phyloP scores from a whole-genome alignment of 768 basidiomycete genomes.

The Russula sp. region DNA sequence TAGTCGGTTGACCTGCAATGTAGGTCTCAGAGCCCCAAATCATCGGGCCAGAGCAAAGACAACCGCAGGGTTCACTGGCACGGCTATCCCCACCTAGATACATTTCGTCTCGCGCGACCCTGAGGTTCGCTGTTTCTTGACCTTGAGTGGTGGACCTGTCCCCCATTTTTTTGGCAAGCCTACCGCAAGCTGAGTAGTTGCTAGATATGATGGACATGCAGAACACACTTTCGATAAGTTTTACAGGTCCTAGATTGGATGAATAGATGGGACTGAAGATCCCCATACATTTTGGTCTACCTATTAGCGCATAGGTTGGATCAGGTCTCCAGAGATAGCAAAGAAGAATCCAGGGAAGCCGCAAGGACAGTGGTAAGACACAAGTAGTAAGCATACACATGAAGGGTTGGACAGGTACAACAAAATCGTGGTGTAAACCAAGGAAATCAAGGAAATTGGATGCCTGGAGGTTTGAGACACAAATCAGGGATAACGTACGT shows the following conservation, averaged over 20 bases:
- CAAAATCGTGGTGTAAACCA: not conserved
- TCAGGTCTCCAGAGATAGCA: not conserved
- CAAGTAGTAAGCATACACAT: conserved; percentile 8
- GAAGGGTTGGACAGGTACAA: conserved; percentile 6
- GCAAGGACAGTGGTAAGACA: not conserved
- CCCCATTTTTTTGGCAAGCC: too few species aligned
- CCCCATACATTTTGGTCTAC: not conserved
- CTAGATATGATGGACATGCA: not conserved
- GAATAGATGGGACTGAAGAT: not conserved
- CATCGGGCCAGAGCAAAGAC: not conserved
- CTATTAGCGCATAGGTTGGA: not conserved
- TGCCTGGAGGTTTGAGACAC: not conserved
- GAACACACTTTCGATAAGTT: not conserved
- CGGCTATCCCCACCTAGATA: too few species aligned
- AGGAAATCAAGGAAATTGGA: not conserved
- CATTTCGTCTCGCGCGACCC: not conserved
- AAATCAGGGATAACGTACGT: not conserved
- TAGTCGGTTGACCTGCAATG: not conserved
- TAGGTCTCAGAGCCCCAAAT: not conserved
- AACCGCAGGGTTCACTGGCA: too few species aligned
- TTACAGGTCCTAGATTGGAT: not conserved
- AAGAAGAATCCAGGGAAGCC: not conserved
- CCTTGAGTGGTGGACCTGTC: not conserved
- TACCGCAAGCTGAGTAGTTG: too few species aligned
- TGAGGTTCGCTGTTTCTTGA: not conserved